phyloP scores from a whole-genome alignment of 768 basidiomycete species.

The Cyathus striatus region DNA sequence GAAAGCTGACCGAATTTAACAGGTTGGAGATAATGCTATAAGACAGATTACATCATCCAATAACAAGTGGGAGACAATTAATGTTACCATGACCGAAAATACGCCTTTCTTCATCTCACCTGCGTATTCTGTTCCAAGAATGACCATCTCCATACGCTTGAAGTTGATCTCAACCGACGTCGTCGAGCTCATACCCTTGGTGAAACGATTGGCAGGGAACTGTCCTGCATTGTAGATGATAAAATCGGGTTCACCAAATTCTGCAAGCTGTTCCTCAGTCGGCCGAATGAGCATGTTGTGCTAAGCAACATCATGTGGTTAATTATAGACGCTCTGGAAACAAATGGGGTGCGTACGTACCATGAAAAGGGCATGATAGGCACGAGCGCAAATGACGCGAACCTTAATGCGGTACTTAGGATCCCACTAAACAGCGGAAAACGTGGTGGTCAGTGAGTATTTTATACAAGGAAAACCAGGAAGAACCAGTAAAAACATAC shows the following conservation, averaged over 20 bases:
- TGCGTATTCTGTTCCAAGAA: constrained; percentile 96
- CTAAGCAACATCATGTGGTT: constrained; percentile 30
- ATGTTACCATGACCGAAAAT: constrained; percentile 95
- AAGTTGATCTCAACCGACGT: constrained; percentile 99
- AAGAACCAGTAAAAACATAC: no score
- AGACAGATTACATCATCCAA: no score
- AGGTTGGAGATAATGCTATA: constrained; percentile 92
- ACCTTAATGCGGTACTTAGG: constrained; percentile 99
- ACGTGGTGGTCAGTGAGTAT: constrained; percentile 5
- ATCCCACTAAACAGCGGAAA: constrained; percentile 68
- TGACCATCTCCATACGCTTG: constrained; percentile 99
- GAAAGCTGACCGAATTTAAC: constrained; percentile 98
- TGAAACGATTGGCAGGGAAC: constrained; percentile 99
- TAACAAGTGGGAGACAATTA: no score
- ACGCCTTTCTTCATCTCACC: constrained; percentile 99
- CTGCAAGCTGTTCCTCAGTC: constrained; percentile 86
- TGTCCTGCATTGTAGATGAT: constrained; percentile 99
- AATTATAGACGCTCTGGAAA: not conserved
- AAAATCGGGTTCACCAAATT: constrained; percentile 98
- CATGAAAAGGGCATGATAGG: constrained; percentile 99
- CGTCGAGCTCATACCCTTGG: constrained; percentile 98
- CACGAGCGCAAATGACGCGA: constrained; percentile 96
- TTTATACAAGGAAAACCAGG: constrained; percentile 3
- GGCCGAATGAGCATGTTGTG: constrained; percentile 99
- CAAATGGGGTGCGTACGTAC: constrained; percentile 37